phyloP scores from a whole-genome alignment of 2,329 filamentous ascomycete genomes.

The Diaporthe humulicola region DNA sequence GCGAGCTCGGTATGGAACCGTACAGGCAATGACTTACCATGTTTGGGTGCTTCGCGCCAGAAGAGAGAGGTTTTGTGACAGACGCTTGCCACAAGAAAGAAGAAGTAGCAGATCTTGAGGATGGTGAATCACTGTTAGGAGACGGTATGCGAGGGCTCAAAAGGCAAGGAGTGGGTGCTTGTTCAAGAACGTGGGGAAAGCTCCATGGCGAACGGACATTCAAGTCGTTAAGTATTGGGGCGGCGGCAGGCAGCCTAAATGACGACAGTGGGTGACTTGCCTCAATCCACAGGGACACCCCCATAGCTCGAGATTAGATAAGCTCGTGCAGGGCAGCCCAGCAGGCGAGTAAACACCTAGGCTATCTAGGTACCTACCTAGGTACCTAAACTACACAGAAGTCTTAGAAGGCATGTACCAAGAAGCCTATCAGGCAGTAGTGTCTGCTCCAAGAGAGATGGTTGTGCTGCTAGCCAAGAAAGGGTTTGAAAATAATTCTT shows the following conservation, averaged over 20 bases:
- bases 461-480: too few species aligned
- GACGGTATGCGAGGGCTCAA: not conserved
- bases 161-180: not conserved
- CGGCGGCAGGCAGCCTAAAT: conserved; percentile 37
- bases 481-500: not conserved
- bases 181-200: not conserved
- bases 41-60: conserved; percentile 21
- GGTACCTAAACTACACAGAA: not conserved
- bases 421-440: not conserved
- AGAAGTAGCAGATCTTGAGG: not conserved
- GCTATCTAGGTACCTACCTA: not conserved
- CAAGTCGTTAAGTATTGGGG: conserved; percentile 8
- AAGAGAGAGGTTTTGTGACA: not conserved
- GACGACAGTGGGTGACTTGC: conserved; percentile 34
- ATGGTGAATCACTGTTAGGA: not conserved
- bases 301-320: conserved; percentile 11
- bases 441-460: not conserved
- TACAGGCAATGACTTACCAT: conserved; percentile 42
- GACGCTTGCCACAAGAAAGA: not conserved
- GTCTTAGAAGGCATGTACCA: not conserved
- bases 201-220: not conserved
- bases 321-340: not conserved
- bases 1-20: not conserved
- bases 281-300: not conserved
- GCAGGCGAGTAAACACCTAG: not conserved